Percentiles rank a stretch among this genome's conserved stretches.
Conservation (phyloP, 768 basidiomycete species). For the Mycena floridula region DNA sequence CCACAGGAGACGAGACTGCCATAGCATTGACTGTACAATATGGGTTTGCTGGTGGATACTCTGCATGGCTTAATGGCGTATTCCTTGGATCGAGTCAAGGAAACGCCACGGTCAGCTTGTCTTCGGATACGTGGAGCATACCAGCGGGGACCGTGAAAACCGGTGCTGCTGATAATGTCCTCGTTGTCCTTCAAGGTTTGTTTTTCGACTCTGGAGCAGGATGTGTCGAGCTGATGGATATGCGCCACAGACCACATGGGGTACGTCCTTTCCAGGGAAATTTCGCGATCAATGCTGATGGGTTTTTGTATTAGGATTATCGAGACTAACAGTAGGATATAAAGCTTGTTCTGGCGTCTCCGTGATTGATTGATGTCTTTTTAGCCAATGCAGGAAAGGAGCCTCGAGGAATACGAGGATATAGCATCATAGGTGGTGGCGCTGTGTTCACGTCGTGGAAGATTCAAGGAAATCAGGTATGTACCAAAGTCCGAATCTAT, state of each 20-base stretch:
- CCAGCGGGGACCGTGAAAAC: conserved; percentile 26
- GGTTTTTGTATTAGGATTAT: conserved; percentile 25
- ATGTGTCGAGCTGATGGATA: not conserved
- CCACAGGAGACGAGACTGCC: conserved; percentile 40
- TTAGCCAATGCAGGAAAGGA: conserved; percentile 44
- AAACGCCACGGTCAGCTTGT: conserved; percentile 33
- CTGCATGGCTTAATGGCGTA: conserved; percentile 41
- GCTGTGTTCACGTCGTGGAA: conserved; percentile 33
- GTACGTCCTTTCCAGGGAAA: conserved; percentile 26
- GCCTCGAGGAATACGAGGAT: conserved; percentile 43
- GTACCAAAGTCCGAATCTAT: conserved; percentile 5
- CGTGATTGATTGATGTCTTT: not conserved
- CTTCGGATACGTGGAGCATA: conserved; percentile 36
- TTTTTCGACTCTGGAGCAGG: not conserved
- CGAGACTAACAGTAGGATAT: conserved; percentile 39
- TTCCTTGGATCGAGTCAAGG: conserved; percentile 46
- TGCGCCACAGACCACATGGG: conserved; percentile 41
- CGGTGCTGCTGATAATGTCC: conserved; percentile 32
- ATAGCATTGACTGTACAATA: conserved; percentile 41
- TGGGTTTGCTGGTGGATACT: conserved; percentile 46
- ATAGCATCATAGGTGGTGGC: conserved; percentile 33
- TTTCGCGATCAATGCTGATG: not conserved
- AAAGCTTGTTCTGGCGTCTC: not conserved
- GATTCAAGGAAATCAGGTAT: conserved; percentile 36
- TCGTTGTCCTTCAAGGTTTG: conserved; percentile 28